These are phyloP conservation scores for Fusarium mundagurra DNA, from an alignment of 2,329 filamentous ascomycete genomes.

Conservation along the genomic window DNA sequence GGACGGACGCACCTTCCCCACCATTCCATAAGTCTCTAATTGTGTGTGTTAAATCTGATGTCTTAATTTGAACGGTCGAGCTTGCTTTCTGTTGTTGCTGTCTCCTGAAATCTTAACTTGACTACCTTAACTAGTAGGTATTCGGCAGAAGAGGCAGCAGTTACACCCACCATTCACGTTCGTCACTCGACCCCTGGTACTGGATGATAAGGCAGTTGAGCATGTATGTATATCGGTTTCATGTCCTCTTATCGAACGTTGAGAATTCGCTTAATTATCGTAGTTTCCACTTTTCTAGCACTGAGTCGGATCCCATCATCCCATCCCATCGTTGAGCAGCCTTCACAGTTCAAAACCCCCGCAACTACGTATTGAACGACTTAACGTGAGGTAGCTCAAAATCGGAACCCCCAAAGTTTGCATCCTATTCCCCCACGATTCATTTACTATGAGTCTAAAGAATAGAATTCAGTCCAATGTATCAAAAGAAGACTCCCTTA, in stretches of 20 bases:
- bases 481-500: slow-evolving; percentile 1
- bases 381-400: background rate
- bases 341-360: slow-evolving; percentile 1
- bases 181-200: background rate
- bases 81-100: background rate
- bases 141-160: background rate
- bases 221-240: background rate
- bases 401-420: slow-evolving; percentile 29
- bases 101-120: background rate
- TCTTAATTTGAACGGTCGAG: background rate
- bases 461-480: slow-evolving; percentile 1
- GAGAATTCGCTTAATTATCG: slow-evolving; percentile 7
- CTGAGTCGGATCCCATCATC: background rate
- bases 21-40: background rate
- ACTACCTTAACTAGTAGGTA: background rate
- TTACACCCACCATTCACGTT: background rate
- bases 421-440: slow-evolving; percentile 24
- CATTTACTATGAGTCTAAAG: background rate
- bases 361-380: slow-evolving; percentile 20
- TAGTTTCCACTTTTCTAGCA: slow-evolving; percentile 7
- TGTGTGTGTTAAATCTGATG: background rate
- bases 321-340: background rate
- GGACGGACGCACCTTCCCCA: slow-evolving; percentile 15
- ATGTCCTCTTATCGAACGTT: slow-evolving; percentile 13
- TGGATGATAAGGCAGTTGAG: background rate